phyloP scores from a whole-genome alignment of 2,329 filamentous ascomycete genomes.

The Colletotrichum euphorbiae region DNA sequence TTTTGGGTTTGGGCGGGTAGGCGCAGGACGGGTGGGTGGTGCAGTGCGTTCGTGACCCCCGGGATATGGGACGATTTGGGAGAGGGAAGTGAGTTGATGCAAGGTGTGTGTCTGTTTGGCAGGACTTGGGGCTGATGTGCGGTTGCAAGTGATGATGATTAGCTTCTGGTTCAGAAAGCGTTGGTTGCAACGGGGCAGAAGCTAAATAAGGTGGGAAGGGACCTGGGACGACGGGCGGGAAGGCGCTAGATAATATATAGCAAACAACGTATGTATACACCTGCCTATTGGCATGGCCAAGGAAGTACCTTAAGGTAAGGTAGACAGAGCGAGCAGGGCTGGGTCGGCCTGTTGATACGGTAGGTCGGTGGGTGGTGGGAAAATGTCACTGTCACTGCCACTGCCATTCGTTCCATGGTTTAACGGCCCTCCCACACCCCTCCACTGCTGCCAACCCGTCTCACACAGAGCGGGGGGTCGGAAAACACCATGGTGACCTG shows the following conservation, averaged over 20 bases:
- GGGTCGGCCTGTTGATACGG: no score
- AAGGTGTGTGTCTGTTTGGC: conserved; percentile 11
- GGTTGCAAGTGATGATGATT: neutral
- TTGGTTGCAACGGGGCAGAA: conserved; percentile 10
- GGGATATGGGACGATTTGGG: conserved; percentile 14
- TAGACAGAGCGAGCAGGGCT: no score
- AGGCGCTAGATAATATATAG: neutral
- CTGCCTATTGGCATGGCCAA: no score
- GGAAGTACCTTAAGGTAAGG: no score
- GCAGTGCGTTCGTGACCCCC: neutral
- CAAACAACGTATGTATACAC: no score
- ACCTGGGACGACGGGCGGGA: neutral
- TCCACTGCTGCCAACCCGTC: neutral
- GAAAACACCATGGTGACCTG: conserved; percentile 11
- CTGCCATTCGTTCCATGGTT: neutral
- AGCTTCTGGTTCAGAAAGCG: conserved; percentile 10
- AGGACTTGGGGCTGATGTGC: neutral
- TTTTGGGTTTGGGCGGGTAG: conserved; percentile 12
- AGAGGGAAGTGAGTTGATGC: neutral
- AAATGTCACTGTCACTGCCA: conserved; percentile 1
- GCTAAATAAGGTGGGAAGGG: conserved; percentile 18
- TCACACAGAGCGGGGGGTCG: neutral
- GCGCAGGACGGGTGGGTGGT: conserved; percentile 5
- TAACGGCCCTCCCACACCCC: neutral
- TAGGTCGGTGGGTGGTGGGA: no score